Evolutionary conservation across 495 filamentous ascomycete genomes (phyloP).

Genomic region (Eremomyces bilateralis): DNA sequence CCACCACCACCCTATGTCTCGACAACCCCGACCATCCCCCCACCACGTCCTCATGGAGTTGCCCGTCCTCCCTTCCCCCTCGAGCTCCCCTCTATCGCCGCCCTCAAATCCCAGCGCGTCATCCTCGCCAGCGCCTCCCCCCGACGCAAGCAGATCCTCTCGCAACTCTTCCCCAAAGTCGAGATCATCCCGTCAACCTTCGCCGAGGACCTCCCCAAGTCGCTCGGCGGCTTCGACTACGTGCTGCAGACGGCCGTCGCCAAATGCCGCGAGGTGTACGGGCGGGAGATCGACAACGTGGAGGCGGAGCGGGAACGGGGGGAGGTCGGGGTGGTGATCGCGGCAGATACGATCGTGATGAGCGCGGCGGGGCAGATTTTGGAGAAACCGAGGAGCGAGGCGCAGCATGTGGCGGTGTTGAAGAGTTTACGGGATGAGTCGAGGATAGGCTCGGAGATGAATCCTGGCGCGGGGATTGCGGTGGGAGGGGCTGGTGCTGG

Average conservation of each 20-base stretch:
- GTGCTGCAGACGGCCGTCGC: conserved; percentile 66
- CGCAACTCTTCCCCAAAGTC: conserved; percentile 42
- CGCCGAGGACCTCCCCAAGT: conserved; percentile 65
- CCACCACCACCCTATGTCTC: not conserved
- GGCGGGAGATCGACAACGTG: conserved; percentile 33
- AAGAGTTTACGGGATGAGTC: conserved; percentile 55
- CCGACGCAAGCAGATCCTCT: conserved; percentile 56
- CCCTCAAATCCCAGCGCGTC: conserved; percentile 48
- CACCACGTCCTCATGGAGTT: too few species aligned
- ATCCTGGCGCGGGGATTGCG: too few species aligned
- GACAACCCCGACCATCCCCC: too few species aligned
- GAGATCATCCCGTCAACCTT: conserved; percentile 63
- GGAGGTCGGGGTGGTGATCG: conserved; percentile 71
- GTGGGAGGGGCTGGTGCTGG: too few species aligned
- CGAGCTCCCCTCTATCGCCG: conserved; percentile 50
- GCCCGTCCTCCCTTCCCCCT: conserved; percentile 39
- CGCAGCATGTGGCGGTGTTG: conserved; percentile 69
- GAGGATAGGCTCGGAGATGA: too few species aligned
- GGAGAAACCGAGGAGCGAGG: conserved; percentile 68
- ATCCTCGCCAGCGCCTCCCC: conserved; percentile 82
- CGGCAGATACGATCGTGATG: conserved; percentile 82
- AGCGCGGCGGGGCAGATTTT: conserved; percentile 50
- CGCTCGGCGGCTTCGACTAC: conserved; percentile 69
- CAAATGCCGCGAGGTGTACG: conserved; percentile 67
- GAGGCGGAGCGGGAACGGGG: conserved; percentile 21